Conservation (phyloP, 179 eudicot species). For the Heliamphora pulchella region DNA sequence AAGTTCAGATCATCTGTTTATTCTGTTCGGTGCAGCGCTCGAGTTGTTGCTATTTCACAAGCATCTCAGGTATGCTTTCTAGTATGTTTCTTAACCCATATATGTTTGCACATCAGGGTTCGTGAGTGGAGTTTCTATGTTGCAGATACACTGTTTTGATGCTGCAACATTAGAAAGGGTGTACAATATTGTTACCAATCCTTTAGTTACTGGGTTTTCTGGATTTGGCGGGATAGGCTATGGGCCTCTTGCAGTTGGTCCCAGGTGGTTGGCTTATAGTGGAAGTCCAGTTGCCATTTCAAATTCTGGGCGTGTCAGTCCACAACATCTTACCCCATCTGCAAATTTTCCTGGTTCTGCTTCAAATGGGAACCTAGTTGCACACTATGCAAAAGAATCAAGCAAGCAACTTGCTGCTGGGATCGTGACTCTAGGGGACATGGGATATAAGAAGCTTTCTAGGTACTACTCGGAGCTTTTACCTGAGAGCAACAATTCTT, state of each 20-base stretch:
- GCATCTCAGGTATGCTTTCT: conserved; percentile 54
- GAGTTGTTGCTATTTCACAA: conserved; percentile 68
- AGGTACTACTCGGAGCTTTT: conserved; percentile 69
- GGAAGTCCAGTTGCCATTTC: conserved; percentile 57
- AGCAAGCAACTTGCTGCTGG: conserved; percentile 89
- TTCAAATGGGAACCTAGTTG: conserved; percentile 70
- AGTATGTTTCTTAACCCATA: neutral
- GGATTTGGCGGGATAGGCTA: conserved; percentile 54
- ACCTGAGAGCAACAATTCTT: conserved; percentile 48
- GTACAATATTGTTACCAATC: conserved; percentile 68
- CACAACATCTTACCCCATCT: conserved; percentile 56
- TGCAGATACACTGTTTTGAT: conserved; percentile 76
- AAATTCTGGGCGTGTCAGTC: conserved; percentile 50
- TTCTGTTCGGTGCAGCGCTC: conserved; percentile 73
- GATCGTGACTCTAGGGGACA: conserved; percentile 71
- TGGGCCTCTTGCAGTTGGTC: conserved; percentile 87
- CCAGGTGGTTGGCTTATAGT: conserved; percentile 90
- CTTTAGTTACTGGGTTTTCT: conserved; percentile 40
- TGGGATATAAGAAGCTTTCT: conserved; percentile 72
- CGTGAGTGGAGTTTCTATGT: conserved; percentile 11
- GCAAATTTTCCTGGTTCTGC: conserved; percentile 40
- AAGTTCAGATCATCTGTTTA: conserved; percentile 67
- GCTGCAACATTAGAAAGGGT: conserved; percentile 77
- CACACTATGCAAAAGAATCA: conserved; percentile 77
- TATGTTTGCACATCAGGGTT: neutral